phyloP scores from a whole-genome alignment of 2,329 filamentous ascomycete genomes.

The Trichophyton mentagrophytes region DNA sequence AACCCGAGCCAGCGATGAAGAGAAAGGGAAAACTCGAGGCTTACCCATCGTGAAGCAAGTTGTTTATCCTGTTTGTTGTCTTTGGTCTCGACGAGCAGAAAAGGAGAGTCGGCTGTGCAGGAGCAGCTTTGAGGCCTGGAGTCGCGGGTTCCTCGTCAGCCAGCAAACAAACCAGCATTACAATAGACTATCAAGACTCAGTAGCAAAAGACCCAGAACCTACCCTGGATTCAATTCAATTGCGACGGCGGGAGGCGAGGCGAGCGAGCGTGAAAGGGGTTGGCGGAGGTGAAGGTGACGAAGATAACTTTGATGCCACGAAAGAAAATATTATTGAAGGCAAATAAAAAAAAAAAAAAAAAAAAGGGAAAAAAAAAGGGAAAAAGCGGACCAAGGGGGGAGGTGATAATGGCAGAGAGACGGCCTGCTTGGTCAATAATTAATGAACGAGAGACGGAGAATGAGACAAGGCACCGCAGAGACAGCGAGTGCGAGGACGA shows the following conservation, averaged over 20 bases:
- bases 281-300: slow-evolving; percentile 5
- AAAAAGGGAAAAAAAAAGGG: neutral
- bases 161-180: slow-evolving; percentile 5
- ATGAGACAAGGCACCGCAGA: slow-evolving; percentile 13
- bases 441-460: slow-evolving; percentile 9
- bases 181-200: slow-evolving; percentile 7
- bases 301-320: neutral
- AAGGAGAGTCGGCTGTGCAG: neutral
- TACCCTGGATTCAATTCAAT: slow-evolving; percentile 7
- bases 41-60: slow-evolving; percentile 25
- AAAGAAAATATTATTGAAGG: neutral
- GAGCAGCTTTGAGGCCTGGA: neutral
- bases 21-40: slow-evolving; percentile 13
- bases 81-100: neutral
- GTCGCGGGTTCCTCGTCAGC: neutral
- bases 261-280: neutral
- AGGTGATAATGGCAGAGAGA: no score
- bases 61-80: neutral
- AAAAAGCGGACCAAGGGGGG: neutral
- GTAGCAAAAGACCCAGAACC: neutral
- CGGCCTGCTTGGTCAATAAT: neutral
- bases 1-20: neutral
- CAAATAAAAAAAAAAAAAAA: neutral
- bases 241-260: slow-evolving; percentile 12
- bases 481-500: slow-evolving; percentile 23